Evolutionary conservation across 2,329 filamentous ascomycete genomes (phyloP).

Genomic region (Acephala macrosclerotiorum): DNA sequence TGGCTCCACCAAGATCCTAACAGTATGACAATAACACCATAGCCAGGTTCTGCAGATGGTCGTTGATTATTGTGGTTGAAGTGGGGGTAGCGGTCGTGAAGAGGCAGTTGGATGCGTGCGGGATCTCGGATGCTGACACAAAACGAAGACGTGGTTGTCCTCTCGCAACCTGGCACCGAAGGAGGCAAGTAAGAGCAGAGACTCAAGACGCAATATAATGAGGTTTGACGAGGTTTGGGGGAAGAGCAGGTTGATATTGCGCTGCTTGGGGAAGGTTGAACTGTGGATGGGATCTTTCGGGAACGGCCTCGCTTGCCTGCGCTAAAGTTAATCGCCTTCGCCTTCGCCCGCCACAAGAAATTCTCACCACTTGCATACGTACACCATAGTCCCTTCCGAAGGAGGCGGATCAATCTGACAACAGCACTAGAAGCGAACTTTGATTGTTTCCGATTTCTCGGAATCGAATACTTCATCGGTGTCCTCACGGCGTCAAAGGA

Average conservation of each 20-base stretch:
- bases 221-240: background rate
- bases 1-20: constrained; percentile 34
- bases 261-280: constrained; percentile 2
- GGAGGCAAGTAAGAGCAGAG: background rate
- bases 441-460: background rate
- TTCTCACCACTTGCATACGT: background rate
- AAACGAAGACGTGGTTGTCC: background rate
- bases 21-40: constrained; percentile 33
- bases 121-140: constrained; percentile 3
- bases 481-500: background rate
- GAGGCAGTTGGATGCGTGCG: background rate
- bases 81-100: constrained; percentile 17
- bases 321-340: background rate
- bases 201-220: background rate
- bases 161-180: background rate
- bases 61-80: constrained; percentile 17
- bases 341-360: constrained; percentile 1
- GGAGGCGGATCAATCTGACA: background rate
- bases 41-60: constrained; percentile 26
- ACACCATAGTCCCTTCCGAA: background rate
- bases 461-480: background rate
- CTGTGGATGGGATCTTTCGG: constrained; percentile 1
- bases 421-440: constrained; percentile 1
- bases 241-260: constrained; percentile 4
- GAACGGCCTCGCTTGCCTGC: constrained; percentile 1